Conservation (phyloP, 192 early-diverging fungal genomes). For the Pilobolus umbonatus region DNA sequence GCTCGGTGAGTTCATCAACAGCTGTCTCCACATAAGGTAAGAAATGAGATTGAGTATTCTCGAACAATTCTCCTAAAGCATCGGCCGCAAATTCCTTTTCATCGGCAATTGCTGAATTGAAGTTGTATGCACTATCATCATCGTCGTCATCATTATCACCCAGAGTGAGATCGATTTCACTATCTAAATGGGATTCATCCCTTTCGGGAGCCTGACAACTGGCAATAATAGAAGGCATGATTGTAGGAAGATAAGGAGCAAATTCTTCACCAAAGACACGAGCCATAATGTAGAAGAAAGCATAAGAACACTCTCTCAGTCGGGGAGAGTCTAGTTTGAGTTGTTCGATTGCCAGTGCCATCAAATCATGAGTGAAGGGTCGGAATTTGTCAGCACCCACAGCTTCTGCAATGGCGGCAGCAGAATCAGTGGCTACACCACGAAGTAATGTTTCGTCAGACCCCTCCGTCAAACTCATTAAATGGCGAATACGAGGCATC, state of each 20-base stretch:
- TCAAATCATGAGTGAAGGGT: conserved; percentile 67
- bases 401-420: conserved; percentile 82
- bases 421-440: conserved; percentile 81
- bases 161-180: conserved; percentile 36
- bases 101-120: conserved; percentile 79
- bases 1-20: conserved; percentile 57
- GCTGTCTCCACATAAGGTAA: conserved; percentile 79
- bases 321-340: conserved; percentile 65
- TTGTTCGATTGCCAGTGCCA: conserved; percentile 75
- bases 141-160: conserved; percentile 53
- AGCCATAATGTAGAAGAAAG: conserved; percentile 80
- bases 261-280: conserved; percentile 82
- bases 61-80: conserved; percentile 83
- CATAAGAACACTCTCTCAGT: conserved; percentile 79
- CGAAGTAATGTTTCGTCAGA: conserved; percentile 78
- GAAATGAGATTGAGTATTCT: conserved; percentile 65
- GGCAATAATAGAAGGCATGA: conserved; percentile 74
- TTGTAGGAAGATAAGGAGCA: conserved; percentile 63
- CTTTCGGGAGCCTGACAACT: conserved; percentile 75
- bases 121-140: conserved; percentile 49
- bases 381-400: conserved; percentile 79
- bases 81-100: conserved; percentile 93
- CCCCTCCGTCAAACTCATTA: conserved; percentile 63
- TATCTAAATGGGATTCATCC: conserved; percentile 27
- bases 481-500: conserved; percentile 58